Evolutionary conservation across 1,284 basidiomycete genomes (phyloP), one percentile per base, ranked within the genome.

Genomic region (Golubevia sp.): DNA sequence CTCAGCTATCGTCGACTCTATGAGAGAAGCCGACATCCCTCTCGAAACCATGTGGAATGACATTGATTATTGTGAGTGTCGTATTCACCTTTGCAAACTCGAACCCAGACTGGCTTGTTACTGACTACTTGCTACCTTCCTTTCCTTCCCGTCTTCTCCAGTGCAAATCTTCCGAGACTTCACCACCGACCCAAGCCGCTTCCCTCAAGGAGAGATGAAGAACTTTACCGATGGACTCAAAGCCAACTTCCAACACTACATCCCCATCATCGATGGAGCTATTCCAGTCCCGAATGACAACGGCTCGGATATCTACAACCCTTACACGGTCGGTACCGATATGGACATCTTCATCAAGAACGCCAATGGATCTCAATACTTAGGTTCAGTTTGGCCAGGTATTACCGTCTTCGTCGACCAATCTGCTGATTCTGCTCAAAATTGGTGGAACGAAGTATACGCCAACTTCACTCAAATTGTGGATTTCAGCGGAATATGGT

Each of bases 21-120:
- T 75, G 73, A 55, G 65, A 3, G 30, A 59, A 13, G 51, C 57
- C 34, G 59, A 73, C 25, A 91, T 91, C 58, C 90, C 90, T 2
- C 86, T 91, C 2, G 90, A 91, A 79, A 89, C 89, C 0, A 90
- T 90, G 88, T 91, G 90, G 91, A 91, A 90, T 73, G 91, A 91
- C 70, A 91, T 91, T 65, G 91, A 92, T 82, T 71, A 91, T 59
- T 20, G 1, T 20, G 7, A 11, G 20, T 48, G 58, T 59, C 2
- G 27, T 21, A 8, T 5, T 25, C 3, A 18, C 25, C 8, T 24
- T 24, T 56, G 54, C n/a, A n/a, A n/a, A n/a, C n/a, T n/a, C n/a
- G n/a, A n/a, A n/a, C n/a, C n/a, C n/a, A n/a, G n/a, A n/a, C n/a
- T n/a, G n/a, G n/a, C n/a, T n/a, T n/a, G n/a, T n/a, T n/a, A n/a